Percentiles rank a stretch among this genome's conserved stretches.
These are phyloP conservation scores for Podospora bellae-mahoneyi DNA, from an alignment of 495 filamentous ascomycete genomes.

Conservation along the genomic window DNA sequence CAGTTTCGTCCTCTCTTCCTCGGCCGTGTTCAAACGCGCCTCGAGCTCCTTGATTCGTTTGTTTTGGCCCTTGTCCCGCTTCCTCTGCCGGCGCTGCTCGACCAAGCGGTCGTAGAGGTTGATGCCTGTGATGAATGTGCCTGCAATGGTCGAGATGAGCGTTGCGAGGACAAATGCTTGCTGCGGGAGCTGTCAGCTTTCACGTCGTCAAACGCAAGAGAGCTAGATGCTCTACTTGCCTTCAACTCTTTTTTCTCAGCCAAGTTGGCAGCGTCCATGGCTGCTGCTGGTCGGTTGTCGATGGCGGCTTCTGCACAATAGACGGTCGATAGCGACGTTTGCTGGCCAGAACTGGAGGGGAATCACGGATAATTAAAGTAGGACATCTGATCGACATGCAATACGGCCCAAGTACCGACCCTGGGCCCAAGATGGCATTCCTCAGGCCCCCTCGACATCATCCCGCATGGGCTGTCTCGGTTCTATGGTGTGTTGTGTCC, in stretches of 20 bases:
- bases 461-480: neutral
- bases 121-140: conserved; percentile 38
- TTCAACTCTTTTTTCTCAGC: conserved; percentile 49
- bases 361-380: neutral
- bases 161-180: conserved; percentile 38
- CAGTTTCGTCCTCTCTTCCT: conserved; percentile 8
- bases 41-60: conserved; percentile 38
- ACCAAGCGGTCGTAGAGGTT: conserved; percentile 36
- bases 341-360: neutral
- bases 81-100: conserved; percentile 34
- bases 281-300: neutral
- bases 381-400: conserved; percentile 1
- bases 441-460: neutral
- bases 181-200: conserved; percentile 15
- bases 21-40: conserved; percentile 30
- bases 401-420: neutral
- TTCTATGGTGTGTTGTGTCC: neutral
- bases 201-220: neutral
- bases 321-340: neutral
- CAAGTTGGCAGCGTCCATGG: conserved; percentile 57
- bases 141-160: conserved; percentile 37
- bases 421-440: neutral
- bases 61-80: conserved; percentile 33
- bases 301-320: neutral
- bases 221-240: neutral